Evolutionary conservation across 2,329 filamentous ascomycete species (phyloP), one percentile per base, ranked within the genome.

Genomic region (Neopestalotiopsis rosae): DNA sequence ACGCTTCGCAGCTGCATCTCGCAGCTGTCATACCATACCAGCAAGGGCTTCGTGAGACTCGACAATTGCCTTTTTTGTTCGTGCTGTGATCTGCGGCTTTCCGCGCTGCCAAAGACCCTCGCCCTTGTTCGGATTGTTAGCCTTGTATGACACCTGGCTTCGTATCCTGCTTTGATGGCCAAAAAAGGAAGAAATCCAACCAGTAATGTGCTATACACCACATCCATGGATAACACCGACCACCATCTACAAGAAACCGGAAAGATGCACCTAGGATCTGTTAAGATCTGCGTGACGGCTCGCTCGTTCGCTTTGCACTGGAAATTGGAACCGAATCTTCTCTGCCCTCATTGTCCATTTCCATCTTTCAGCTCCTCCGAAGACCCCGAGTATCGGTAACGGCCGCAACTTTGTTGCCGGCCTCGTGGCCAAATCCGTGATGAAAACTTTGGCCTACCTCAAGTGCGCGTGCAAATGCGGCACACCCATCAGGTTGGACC

Each of bases 1-100:
- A n/a, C 57, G 66, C 45, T n/a, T 63, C n/a, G 30, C 58, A 67
- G 58, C 57, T 62, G 66, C 66, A 67, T 67, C 66, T 67, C 32
- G 58, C 66, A 67, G 57, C 58, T 67, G 66, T 63, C 57, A 67
- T 28, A 67, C 24, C 24, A 28, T 28, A 24, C 42, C 52, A 67
- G 61, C 65, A 42, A 17, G 65, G 20, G 12, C 58, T 61, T 28
- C 28, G 52, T 65, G 28, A 65, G 14, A 65, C 63, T 14, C 9
- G n/a, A n/a, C 20, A 56, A n/a, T 42, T 56, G 17, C 30, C 45
- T 56, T 57, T 65, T 52, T 38, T 38, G 34, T 34, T 42, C 63
- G 34, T 65, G 63, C 42, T 65, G 34, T 57, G n/a, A 20, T n/a
- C 28, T 65, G 63, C 32, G n/a, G 63, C 30, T 32, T 12, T 45